These are phyloP conservation scores for Pseudofabraea citricarpa DNA, from an alignment of 2,329 filamentous ascomycete genomes.

Conservation along the genomic window DNA sequence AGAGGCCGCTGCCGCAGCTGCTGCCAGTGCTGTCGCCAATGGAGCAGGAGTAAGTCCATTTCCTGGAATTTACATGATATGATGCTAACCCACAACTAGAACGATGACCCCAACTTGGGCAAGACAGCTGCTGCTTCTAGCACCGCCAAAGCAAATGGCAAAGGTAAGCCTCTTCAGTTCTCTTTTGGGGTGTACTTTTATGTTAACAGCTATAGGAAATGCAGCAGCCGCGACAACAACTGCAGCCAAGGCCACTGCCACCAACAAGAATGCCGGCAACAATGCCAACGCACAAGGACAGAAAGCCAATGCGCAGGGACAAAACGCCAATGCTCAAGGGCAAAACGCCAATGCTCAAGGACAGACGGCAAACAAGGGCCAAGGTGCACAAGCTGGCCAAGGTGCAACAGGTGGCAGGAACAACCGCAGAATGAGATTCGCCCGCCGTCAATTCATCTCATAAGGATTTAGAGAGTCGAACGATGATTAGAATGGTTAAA, in stretches of 20 bases:
- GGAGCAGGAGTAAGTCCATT: not conserved
- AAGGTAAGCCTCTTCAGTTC: no score
- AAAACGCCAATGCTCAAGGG: no score
- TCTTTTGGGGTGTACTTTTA: no score
- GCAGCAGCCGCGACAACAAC: not conserved
- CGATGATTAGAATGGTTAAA: conserved; percentile 11
- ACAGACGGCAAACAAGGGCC: no score
- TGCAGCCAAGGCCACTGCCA: not conserved
- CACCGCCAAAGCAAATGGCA: not conserved
- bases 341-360: no score
- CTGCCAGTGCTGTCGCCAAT: conserved; percentile 1
- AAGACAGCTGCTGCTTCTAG: not conserved
- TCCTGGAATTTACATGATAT: not conserved
- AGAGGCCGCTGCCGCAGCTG: conserved; percentile 1
- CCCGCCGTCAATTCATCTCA: conserved; percentile 16
- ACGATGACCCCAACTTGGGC: not conserved
- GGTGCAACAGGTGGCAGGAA: conserved; percentile 6
- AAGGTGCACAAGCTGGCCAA: no score
- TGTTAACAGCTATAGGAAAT: not conserved
- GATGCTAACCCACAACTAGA: not conserved
- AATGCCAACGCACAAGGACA: conserved; percentile 3
- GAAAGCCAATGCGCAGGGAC: conserved; percentile 1
- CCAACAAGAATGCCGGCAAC: not conserved
- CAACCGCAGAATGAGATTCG: conserved; percentile 5
- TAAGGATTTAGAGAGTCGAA: conserved; percentile 4